Evolutionary conservation across 371 early-diverging fungal genomes (phyloP), one percentile per base, ranked within the genome.

Genomic region (Lichtheimia hyalospora): DNA sequence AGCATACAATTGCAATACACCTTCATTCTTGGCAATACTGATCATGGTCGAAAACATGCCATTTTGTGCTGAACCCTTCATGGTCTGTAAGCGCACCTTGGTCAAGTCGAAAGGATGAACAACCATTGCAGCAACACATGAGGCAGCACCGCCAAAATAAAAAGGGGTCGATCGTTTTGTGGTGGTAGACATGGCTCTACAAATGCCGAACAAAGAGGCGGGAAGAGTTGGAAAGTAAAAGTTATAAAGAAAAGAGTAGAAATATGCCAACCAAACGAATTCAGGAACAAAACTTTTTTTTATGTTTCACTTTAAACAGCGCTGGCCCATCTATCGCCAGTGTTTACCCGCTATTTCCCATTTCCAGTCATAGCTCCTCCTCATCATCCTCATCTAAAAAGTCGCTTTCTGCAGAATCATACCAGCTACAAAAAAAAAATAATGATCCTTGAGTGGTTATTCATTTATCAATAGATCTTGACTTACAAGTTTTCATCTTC

Each of bases 21-120:
- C 81, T 62, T 77, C 83, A 6, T 64, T 62, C 4, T 28, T 50
- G 0, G 71, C 65, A 18, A 81, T 64, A 21, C 67, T 67, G 8
- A 77, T 57, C 56, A 73, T 58, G 39, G 76, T 80, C 5, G 72
- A 50, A 7, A 84, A 71, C 67, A 82, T 68, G 20, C 71, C 68
- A 6, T 50, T 23, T 8, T 63, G 62, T 43, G 60, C 71, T 34
- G 57, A 64, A 42, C 64, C 71, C 43, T 68, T 64, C 23, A 59
- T 50, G 27, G 84, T 90, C 62, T 91, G 91, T 53, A 89, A 58
- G 2, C 91, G 80, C 25, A 89, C 86, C 62, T 90, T 89, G 42
- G 88, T 75, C 20, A 88, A 73, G 62, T 90, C 90, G 24, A 90
- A 76, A 5, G 90, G 90, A 53, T 89, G 89, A 0, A 88, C 86